Conservation (phyloP, 2,329 filamentous ascomycete species). For the Microsporum canis region DNA sequence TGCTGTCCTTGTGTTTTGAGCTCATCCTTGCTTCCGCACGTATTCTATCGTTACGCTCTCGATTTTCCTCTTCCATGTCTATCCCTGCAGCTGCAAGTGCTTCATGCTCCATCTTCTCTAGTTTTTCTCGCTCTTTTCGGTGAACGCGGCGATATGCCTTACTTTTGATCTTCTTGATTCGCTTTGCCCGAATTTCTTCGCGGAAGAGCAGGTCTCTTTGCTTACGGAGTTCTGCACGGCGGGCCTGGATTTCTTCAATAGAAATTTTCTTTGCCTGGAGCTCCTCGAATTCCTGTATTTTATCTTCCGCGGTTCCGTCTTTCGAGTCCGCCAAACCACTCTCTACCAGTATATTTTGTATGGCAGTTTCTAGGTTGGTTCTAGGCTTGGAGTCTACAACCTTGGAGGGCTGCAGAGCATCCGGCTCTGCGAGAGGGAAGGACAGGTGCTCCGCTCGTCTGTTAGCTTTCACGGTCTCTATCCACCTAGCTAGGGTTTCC, state of each 20-base stretch:
- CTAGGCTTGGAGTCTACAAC: conserved; percentile 50
- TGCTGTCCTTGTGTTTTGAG: conserved; percentile 73
- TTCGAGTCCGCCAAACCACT: conserved; percentile 58
- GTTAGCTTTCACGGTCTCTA: conserved; percentile 89
- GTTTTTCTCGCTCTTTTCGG: conserved; percentile 59
- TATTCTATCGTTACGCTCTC: conserved; percentile 57
- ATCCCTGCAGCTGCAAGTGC: conserved; percentile 49
- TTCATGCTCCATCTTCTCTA: conserved; percentile 47
- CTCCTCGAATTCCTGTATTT: conserved; percentile 58
- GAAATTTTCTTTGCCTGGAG: conserved; percentile 61
- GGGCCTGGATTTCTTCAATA: conserved; percentile 59
- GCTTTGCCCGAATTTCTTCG: conserved; percentile 76
- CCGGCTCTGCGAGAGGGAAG: conserved; percentile 71
- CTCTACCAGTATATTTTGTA: conserved; percentile 79
- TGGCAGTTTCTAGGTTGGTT: conserved; percentile 74
- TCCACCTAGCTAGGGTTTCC: conserved; percentile 81
- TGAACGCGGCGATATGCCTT: conserved; percentile 90
- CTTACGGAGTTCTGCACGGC: conserved; percentile 62
- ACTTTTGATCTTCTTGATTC: conserved; percentile 98
- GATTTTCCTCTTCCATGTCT: conserved; percentile 52
- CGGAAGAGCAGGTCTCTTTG: conserved; percentile 76
- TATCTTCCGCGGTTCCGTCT: conserved; percentile 49
- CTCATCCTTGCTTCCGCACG: conserved; percentile 78
- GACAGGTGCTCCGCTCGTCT: conserved; percentile 78
- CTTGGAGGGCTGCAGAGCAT: conserved; percentile 46